Evolutionary conservation across 345 rosid genomes (phyloP).

Genomic region (Citrus medica): DNA sequence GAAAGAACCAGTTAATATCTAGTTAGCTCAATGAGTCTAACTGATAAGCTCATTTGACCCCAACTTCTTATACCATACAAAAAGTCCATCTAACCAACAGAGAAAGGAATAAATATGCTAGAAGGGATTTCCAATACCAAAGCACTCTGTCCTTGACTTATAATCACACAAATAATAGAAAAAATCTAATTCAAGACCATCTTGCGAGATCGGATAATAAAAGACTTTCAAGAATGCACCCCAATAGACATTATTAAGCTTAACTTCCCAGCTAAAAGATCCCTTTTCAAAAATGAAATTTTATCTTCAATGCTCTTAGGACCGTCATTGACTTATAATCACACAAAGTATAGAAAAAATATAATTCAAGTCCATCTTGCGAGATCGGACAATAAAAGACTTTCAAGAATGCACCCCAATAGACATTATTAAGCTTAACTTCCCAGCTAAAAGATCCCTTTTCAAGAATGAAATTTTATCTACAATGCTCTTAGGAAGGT

Average conservation of each 20-base stretch:
- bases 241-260: background rate
- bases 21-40: background rate
- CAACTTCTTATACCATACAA: background rate
- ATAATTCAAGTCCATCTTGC: background rate
- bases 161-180: background rate
- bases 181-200: background rate
- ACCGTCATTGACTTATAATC: background rate
- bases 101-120: background rate
- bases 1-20: background rate
- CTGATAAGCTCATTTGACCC: background rate
- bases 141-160: background rate
- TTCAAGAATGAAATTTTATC: background rate
- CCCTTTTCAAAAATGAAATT: background rate
- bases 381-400: background rate
- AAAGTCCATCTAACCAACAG: background rate
- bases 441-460: background rate
- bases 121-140: background rate
- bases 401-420: background rate
- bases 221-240: background rate
- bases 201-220: background rate
- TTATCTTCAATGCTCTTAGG: background rate
- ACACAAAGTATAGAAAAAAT: background rate
- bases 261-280: background rate
- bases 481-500: background rate
- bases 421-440: background rate